phyloP scores from a whole-genome alignment of 176 grass and related monocot genomes.

The Elaeis guineensis region DNA sequence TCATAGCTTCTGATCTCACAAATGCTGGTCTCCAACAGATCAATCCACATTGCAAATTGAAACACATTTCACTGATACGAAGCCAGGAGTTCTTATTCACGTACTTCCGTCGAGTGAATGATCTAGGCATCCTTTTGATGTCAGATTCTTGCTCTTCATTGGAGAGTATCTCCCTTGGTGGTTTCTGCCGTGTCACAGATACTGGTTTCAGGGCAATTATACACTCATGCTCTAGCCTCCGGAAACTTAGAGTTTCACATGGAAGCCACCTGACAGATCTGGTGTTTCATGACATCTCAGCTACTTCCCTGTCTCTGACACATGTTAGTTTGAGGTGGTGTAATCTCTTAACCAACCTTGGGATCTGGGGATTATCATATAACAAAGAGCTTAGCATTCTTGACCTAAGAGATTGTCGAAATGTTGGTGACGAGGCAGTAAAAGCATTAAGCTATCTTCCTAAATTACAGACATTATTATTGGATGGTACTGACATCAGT shows the following conservation, averaged over 20 bases:
- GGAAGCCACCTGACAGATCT: slow-evolving; percentile 84
- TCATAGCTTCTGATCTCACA: slow-evolving; percentile 67
- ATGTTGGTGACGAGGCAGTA: slow-evolving; percentile 72
- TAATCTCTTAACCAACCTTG: slow-evolving; percentile 72
- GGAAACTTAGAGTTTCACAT: slow-evolving; percentile 77
- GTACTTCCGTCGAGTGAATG: slow-evolving; percentile 69
- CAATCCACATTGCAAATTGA: slow-evolving; percentile 71
- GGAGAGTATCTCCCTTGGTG: slow-evolving; percentile 84
- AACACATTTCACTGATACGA: slow-evolving; percentile 79
- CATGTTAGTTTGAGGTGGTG: slow-evolving; percentile 93
- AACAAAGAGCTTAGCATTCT: slow-evolving; percentile 84
- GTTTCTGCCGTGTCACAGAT: slow-evolving; percentile 90
- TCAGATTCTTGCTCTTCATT: slow-evolving; percentile 67
- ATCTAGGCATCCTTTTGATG: slow-evolving; percentile 83
- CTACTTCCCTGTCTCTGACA: slow-evolving; percentile 88
- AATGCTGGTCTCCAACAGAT: slow-evolving; percentile 83
- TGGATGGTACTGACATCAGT: slow-evolving; percentile 59
- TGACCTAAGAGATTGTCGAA: slow-evolving; percentile 82
- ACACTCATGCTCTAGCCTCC: slow-evolving; percentile 72
- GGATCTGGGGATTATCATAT: slow-evolving; percentile 64
- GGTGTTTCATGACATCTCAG: slow-evolving; percentile 95
- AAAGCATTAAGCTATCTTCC: slow-evolving; percentile 69
- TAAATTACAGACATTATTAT: slow-evolving; percentile 48
- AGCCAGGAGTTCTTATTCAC: slow-evolving; percentile 89
- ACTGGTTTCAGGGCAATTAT: slow-evolving; percentile 84